Conservation (phyloP, 176 grass and related monocot genomes). For the Poa pratensis region DNA sequence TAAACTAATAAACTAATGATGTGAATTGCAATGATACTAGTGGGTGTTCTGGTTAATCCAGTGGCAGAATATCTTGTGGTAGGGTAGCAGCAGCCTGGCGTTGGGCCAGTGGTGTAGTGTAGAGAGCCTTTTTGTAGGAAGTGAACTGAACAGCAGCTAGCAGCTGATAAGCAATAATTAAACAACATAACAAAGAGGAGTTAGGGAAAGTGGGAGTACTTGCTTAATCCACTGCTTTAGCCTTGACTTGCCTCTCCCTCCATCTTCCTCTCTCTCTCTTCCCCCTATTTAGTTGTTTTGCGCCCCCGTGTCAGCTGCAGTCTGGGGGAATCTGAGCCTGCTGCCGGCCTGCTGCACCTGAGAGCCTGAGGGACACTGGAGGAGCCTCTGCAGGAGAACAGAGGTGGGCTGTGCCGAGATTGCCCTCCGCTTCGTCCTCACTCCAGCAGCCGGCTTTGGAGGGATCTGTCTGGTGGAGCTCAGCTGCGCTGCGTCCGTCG, state of each 20-base stretch:
- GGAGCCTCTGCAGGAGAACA: neutral
- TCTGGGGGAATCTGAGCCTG: slow-evolving; percentile 12
- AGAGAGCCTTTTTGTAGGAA: too few relatives aligned
- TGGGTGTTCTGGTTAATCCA: neutral
- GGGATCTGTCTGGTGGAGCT: slow-evolving; percentile 44
- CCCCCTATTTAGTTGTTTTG: neutral
- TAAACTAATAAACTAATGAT: too few relatives aligned
- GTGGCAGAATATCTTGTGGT: neutral
- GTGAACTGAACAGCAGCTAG: too few relatives aligned
- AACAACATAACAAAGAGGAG: too few relatives aligned
- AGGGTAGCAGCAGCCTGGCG: too few relatives aligned
- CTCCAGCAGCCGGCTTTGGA: slow-evolving; percentile 38
- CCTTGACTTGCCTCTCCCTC: neutral
- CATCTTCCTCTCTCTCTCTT: neutral
- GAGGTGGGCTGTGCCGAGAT: neutral
- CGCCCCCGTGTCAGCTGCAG: slow-evolving; percentile 28
- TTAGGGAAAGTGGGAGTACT: too few relatives aligned
- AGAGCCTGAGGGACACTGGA: slow-evolving; percentile 3
- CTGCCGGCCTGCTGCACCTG: neutral
- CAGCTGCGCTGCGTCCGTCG: slow-evolving; percentile 7
- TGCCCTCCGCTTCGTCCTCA: slow-evolving; percentile 45
- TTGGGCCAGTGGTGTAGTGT: too few relatives aligned
- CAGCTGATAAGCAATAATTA: too few relatives aligned
- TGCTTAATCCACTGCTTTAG: slow-evolving; percentile 6
- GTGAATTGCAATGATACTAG: neutral